phyloP scores from a whole-genome alignment of 345 rosid genomes.

The Arabis hirsuta region DNA sequence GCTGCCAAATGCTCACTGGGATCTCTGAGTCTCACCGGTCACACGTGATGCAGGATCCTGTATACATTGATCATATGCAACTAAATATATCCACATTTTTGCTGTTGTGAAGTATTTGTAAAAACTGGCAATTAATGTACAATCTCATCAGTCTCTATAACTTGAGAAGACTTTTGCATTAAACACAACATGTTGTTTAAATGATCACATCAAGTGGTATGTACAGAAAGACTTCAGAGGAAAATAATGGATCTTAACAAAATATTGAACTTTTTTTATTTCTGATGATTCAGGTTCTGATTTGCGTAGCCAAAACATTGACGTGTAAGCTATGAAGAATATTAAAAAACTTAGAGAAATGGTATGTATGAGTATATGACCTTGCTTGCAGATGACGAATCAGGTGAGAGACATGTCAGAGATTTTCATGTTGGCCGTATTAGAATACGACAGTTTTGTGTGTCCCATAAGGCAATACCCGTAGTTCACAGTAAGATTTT shows the following conservation, averaged over 20 bases:
- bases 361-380: slow-evolving; percentile 25
- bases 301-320: slow-evolving; percentile 9
- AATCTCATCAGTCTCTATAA: slow-evolving; percentile 40
- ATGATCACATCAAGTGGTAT: slow-evolving; percentile 25
- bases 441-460: slow-evolving; percentile 82
- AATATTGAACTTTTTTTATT: slow-evolving; percentile 17
- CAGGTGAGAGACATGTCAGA: slow-evolving; percentile 8
- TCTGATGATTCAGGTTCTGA: slow-evolving; percentile 26
- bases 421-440: slow-evolving; percentile 13
- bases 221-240: slow-evolving; percentile 36
- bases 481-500: slow-evolving; percentile 82
- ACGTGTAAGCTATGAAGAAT: slow-evolving; percentile 29
- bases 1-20: slow-evolving; percentile 58
- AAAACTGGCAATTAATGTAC: slow-evolving; percentile 42
- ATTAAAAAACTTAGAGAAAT: not conserved
- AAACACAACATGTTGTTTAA: slow-evolving; percentile 31
- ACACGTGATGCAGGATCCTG: slow-evolving; percentile 40
- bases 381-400: slow-evolving; percentile 20
- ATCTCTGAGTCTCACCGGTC: slow-evolving; percentile 52
- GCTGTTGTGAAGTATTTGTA: slow-evolving; percentile 36
- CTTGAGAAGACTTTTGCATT: slow-evolving; percentile 33
- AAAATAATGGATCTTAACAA: slow-evolving; percentile 6
- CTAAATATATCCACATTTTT: slow-evolving; percentile 36
- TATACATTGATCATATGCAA: slow-evolving; percentile 26
- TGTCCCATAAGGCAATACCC: slow-evolving; percentile 73